These are phyloP conservation scores for Leptographium lundbergii DNA, from an alignment of 2,329 filamentous ascomycete species.

Conservation along the genomic window DNA sequence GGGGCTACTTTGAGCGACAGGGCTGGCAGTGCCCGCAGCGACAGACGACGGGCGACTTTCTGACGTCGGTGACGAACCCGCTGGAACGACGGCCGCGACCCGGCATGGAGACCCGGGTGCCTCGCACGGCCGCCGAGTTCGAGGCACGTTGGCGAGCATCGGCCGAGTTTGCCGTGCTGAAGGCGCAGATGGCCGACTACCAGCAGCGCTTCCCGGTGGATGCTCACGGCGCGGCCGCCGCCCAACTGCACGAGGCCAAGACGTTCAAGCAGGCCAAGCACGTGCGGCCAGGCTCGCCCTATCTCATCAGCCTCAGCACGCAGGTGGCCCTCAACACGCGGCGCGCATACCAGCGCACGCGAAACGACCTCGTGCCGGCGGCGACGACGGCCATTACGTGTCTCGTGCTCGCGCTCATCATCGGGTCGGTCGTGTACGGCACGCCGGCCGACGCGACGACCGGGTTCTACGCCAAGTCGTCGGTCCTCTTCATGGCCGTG, in stretches of 20 bases:
- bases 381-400: conserved; percentile 74
- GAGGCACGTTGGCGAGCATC: conserved; percentile 45
- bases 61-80: conserved; percentile 55
- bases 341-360: conserved; percentile 68
- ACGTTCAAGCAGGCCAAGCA: conserved; percentile 35
- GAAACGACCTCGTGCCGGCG: conserved; percentile 61
- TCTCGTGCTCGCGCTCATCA: conserved; percentile 34
- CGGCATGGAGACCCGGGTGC: conserved; percentile 42
- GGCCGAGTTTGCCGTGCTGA: conserved; percentile 34
- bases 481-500: conserved; percentile 75
- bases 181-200: conserved; percentile 43
- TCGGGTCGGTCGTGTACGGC: conserved; percentile 9
- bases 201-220: conserved; percentile 32
- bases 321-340: conserved; percentile 38
- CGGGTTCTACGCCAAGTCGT: conserved; percentile 48
- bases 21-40: conserved; percentile 55
- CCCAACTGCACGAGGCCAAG: conserved; percentile 33
- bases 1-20: conserved; percentile 51
- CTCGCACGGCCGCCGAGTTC: conserved; percentile 49
- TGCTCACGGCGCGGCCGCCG: conserved; percentile 21
- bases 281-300: conserved; percentile 44
- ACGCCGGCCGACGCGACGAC: conserved; percentile 12
- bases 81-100: conserved; percentile 40
- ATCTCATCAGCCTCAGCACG: conserved; percentile 43
- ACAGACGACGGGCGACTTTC: conserved; percentile 57